phyloP scores from a whole-genome alignment of 371 early-diverging fungal species.

The Coemansia sp. region DNA sequence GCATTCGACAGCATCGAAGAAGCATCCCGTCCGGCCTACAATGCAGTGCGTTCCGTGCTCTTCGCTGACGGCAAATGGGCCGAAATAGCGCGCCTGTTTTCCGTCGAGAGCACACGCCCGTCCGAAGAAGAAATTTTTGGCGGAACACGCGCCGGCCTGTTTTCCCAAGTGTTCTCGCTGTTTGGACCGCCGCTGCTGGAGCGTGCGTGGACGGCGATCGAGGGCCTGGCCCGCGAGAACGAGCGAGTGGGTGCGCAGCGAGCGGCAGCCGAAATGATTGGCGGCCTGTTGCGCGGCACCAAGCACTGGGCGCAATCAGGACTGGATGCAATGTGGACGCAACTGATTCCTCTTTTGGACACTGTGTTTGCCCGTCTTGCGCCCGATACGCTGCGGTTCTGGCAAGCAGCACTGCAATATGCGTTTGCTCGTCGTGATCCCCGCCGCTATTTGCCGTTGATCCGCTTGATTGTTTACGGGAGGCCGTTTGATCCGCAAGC shows the following conservation, averaged over 20 bases:
- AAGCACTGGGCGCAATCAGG: slow-evolving; percentile 71
- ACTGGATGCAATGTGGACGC: slow-evolving; percentile 42
- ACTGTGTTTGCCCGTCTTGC: slow-evolving; percentile 60
- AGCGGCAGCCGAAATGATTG: slow-evolving; percentile 75
- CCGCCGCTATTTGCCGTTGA: slow-evolving; percentile 70
- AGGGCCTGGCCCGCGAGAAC: slow-evolving; percentile 53
- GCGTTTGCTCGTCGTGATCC: slow-evolving; percentile 73
- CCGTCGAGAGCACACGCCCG: slow-evolving; percentile 63
- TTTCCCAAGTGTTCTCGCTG: slow-evolving; percentile 65
- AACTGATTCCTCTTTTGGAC: slow-evolving; percentile 26
- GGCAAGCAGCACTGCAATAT: slow-evolving; percentile 68
- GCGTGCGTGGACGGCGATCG: slow-evolving; percentile 56
- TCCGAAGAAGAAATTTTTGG: slow-evolving; percentile 66
- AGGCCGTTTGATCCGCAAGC: slow-evolving; percentile 74
- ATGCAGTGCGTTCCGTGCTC: slow-evolving; percentile 57
- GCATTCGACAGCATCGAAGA: slow-evolving; percentile 55
- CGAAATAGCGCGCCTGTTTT: slow-evolving; percentile 58
- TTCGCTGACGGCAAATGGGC: slow-evolving; percentile 60
- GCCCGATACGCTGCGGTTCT: slow-evolving; percentile 71
- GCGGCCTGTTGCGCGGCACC: slow-evolving; percentile 79
- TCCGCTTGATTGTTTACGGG: slow-evolving; percentile 60
- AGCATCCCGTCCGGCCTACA: slow-evolving; percentile 56
- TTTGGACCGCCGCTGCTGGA: slow-evolving; percentile 64
- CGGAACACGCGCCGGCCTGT: slow-evolving; percentile 59
- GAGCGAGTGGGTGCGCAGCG: slow-evolving; percentile 77